phyloP scores from a whole-genome alignment of 306 rosid genomes.

The Psophocarpus tetragonolobus region DNA sequence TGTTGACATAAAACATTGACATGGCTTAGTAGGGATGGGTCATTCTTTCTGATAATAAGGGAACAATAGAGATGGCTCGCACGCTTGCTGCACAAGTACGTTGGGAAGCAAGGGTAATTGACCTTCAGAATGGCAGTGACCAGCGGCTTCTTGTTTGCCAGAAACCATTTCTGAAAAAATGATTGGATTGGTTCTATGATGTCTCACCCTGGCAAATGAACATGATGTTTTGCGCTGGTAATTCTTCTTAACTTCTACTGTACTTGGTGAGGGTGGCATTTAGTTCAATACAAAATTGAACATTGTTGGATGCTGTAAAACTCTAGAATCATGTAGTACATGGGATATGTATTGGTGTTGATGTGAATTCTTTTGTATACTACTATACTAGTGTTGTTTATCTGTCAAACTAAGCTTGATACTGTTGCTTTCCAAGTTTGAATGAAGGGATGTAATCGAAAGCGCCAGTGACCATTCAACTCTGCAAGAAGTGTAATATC shows the following conservation, averaged over 20 bases:
- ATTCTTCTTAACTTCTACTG: slow-evolving; percentile 34
- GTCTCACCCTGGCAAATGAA: slow-evolving; percentile 42
- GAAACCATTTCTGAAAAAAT: slow-evolving; percentile 82
- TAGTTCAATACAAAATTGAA: neutral
- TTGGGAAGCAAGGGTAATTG: slow-evolving; percentile 94
- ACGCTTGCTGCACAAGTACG: slow-evolving; percentile 65
- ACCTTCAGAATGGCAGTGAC: slow-evolving; percentile 82
- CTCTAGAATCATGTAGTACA: neutral
- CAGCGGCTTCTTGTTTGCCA: slow-evolving; percentile 84
- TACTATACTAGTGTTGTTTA: neutral
- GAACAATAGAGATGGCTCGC: slow-evolving; percentile 78
- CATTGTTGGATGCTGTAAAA: neutral
- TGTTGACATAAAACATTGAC: slow-evolving; percentile 2
- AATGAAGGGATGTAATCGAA: neutral
- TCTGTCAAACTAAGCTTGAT: neutral
- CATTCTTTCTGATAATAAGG: slow-evolving; percentile 63
- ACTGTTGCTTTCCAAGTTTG: neutral
- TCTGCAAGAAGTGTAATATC: too few species aligned
- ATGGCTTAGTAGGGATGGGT: slow-evolving; percentile 73
- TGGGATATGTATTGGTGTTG: neutral
- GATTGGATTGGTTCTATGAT: slow-evolving; percentile 40
- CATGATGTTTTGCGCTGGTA: slow-evolving; percentile 51
- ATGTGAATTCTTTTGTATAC: neutral
- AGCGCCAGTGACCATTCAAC: neutral
- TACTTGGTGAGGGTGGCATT: neutral